Evolutionary conservation across 345 rosid species (phyloP).

Genomic region (Firmiana major): DNA sequence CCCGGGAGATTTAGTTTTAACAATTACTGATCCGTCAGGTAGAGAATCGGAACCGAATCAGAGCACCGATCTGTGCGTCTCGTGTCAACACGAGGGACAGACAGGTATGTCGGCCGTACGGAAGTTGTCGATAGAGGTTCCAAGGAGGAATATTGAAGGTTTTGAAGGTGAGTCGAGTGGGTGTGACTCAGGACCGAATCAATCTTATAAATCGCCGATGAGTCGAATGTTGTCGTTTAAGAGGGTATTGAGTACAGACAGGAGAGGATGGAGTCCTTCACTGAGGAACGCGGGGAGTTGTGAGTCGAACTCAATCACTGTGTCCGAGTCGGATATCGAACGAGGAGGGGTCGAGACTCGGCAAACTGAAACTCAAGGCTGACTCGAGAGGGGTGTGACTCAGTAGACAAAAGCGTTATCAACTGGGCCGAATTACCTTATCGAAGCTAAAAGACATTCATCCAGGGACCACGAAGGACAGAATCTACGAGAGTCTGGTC

Average conservation of each 20-base stretch:
- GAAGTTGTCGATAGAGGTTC: constrained; percentile 44
- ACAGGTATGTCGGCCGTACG: constrained; percentile 25
- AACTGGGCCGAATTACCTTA: background rate
- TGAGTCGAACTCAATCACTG: constrained; percentile 4
- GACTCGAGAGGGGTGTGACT: background rate
- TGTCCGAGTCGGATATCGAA: constrained; percentile 41
- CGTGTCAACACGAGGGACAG: constrained; percentile 26
- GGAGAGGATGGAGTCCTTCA: constrained; percentile 18
- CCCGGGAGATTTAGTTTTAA: constrained; percentile 24
- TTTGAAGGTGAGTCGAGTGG: constrained; percentile 22
- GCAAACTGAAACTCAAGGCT: constrained; percentile 20
- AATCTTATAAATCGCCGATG: constrained; percentile 54
- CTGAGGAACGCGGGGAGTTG: constrained; percentile 9
- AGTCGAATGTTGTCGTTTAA: constrained; percentile 54
- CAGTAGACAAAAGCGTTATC: background rate
- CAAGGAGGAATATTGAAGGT: constrained; percentile 29
- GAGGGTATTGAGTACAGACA: constrained; percentile 51
- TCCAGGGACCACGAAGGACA: background rate
- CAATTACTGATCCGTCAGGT: constrained; percentile 9
- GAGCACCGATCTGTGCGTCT: constrained; percentile 23
- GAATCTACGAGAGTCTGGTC: background rate
- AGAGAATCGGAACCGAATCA: constrained; percentile 28
- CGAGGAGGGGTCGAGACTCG: constrained; percentile 32
- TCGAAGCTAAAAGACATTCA: background rate
- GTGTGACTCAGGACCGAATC: constrained; percentile 25